These are phyloP conservation scores for Aspergillus niger DNA, from an alignment of 2,329 filamentous ascomycete genomes.

Conservation along the genomic window DNA sequence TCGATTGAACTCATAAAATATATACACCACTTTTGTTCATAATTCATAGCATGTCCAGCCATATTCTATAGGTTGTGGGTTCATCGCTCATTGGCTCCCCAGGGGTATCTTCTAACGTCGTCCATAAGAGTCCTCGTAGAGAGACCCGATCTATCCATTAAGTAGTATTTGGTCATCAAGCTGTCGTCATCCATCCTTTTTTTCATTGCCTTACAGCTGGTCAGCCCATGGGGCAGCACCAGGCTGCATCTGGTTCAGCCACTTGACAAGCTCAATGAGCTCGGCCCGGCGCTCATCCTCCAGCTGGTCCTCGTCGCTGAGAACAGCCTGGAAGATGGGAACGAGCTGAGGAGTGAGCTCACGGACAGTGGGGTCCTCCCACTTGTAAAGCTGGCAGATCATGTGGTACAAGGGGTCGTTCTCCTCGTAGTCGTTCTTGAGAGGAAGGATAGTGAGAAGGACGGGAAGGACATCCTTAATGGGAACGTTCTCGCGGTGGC, in stretches of 20 bases:
- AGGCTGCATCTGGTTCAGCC: slow-evolving; percentile 49
- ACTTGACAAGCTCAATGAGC: slow-evolving; percentile 51
- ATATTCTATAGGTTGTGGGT: slow-evolving; percentile 5
- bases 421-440: slow-evolving; percentile 94
- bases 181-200: slow-evolving; percentile 12
- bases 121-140: slow-evolving; percentile 27
- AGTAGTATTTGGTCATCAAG: slow-evolving; percentile 25
- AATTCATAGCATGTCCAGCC: slow-evolving; percentile 7
- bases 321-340: slow-evolving; percentile 51
- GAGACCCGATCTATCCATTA: slow-evolving; percentile 35
- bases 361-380: slow-evolving; percentile 49
- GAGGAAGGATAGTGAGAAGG: slow-evolving; percentile 75
- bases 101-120: slow-evolving; percentile 35
- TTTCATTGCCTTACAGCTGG: slow-evolving; percentile 32
- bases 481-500: slow-evolving; percentile 80
- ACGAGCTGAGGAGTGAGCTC: slow-evolving; percentile 50
- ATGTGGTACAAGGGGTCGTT: slow-evolving; percentile 92
- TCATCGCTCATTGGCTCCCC: slow-evolving; percentile 8
- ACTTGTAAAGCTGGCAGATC: slow-evolving; percentile 75
- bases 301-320: slow-evolving; percentile 49
- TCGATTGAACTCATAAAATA: neutral
- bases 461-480: slow-evolving; percentile 79
- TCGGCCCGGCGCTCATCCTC: slow-evolving; percentile 51
- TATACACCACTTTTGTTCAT: slow-evolving; percentile 7
- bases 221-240: slow-evolving; percentile 43